phyloP scores from a whole-genome alignment of 1,284 basidiomycete genomes.

The Xerocomus nothofagi region DNA sequence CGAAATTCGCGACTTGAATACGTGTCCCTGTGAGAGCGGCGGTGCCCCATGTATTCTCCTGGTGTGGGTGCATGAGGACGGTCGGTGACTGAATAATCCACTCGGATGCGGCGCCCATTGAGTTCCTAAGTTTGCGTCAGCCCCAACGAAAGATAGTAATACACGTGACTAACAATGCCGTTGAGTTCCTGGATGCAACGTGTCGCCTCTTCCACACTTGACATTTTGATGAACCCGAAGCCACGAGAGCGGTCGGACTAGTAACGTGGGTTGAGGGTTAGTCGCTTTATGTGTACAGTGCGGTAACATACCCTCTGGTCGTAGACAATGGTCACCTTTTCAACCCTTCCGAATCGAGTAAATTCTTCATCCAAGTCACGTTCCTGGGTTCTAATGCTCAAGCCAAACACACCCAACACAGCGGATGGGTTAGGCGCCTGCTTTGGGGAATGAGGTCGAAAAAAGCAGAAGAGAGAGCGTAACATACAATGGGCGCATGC shows the following conservation, averaged over 20 bases:
- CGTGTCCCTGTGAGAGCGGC: slow-evolving; percentile 64
- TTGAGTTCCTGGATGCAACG: slow-evolving; percentile 91
- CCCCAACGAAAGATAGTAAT: slow-evolving; percentile 2
- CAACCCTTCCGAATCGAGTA: slow-evolving; percentile 82
- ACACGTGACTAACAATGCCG: slow-evolving; percentile 69
- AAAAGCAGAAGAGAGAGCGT: slow-evolving; percentile 2
- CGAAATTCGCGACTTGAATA: slow-evolving; percentile 44
- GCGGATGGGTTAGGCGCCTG: slow-evolving; percentile 84
- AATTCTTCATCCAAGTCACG: slow-evolving; percentile 96
- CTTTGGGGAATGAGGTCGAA: slow-evolving; percentile 41
- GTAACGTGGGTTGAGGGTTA: slow-evolving; percentile 20
- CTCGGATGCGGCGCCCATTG: slow-evolving; percentile 93
- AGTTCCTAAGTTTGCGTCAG: slow-evolving; percentile 60
- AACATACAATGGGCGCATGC: slow-evolving; percentile 72
- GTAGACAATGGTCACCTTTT: slow-evolving; percentile 98
- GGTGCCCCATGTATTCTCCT: slow-evolving; percentile 96
- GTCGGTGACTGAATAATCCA: slow-evolving; percentile 94
- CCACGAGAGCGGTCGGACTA: slow-evolving; percentile 95
- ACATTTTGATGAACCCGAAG: slow-evolving; percentile 98
- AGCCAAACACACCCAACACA: slow-evolving; percentile 94
- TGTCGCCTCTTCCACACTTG: slow-evolving; percentile 80
- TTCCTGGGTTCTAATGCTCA: slow-evolving; percentile 93
- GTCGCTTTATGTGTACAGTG: slow-evolving; percentile 12
- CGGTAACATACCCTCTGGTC: slow-evolving; percentile 86
- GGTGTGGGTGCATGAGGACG: slow-evolving; percentile 95